Percentiles rank a stretch among this genome's conserved stretches.
phyloP scores from a whole-genome alignment of 208 protist species.

The Trypanosoma platydactyli region DNA sequence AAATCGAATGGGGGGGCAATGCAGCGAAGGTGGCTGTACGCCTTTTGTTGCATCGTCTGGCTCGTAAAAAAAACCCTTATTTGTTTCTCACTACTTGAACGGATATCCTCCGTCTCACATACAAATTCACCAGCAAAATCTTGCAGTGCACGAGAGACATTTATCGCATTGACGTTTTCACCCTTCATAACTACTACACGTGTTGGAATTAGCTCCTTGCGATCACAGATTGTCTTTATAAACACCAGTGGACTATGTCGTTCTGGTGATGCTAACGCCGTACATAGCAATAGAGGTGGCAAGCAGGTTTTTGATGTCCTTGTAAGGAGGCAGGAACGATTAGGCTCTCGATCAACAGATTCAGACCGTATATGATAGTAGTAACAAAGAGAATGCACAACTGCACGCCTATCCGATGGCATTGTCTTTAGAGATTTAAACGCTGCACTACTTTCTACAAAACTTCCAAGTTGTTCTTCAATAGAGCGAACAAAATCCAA shows the following conservation, averaged over 20 bases:
- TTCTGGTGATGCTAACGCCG: conserved; percentile 16
- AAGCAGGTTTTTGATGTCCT: conserved; percentile 38
- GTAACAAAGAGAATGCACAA: conserved; percentile 55
- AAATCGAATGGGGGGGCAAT: conserved; percentile 24
- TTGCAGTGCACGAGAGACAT: conserved; percentile 33
- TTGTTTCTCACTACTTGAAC: neutral
- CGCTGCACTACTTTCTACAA: conserved; percentile 35
- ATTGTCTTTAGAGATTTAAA: conserved; percentile 47
- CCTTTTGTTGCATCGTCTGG: conserved; percentile 16
- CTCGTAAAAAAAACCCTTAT: conserved; percentile 19
- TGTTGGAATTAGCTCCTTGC: neutral
- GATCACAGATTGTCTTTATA: conserved; percentile 4
- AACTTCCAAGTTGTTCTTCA: conserved; percentile 48
- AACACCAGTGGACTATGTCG: conserved; percentile 14
- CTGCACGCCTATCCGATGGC: conserved; percentile 38
- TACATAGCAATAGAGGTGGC: conserved; percentile 35
- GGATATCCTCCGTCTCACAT: conserved; percentile 34
- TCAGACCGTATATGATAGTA: conserved; percentile 67
- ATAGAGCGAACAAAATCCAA: conserved; percentile 28
- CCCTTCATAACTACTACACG: conserved; percentile 40
- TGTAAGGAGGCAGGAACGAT: conserved; percentile 54
- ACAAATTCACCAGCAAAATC: conserved; percentile 55
- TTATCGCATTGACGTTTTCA: conserved; percentile 35
- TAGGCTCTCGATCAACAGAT: conserved; percentile 49
- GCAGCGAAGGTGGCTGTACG: conserved; percentile 12